These are phyloP conservation scores for Hura crepitans DNA, from an alignment of 441 rosid species.

Conservation along the genomic window DNA sequence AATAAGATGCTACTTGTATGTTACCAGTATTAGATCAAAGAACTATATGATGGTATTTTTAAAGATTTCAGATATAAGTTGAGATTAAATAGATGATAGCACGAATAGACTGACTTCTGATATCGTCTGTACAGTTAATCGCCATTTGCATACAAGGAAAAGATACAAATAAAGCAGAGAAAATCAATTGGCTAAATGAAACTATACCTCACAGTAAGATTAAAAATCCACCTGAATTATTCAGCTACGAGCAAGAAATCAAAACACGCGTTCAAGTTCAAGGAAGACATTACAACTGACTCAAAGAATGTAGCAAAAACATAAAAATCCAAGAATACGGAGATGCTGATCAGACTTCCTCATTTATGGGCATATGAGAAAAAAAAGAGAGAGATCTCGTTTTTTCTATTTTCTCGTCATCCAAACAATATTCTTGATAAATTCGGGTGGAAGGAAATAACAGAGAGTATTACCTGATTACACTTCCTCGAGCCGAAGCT, in stretches of 20 bases:
- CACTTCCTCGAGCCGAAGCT: no score
- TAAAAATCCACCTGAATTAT: neutral
- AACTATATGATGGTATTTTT: neutral
- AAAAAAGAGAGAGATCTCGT: no score
- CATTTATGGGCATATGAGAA: no score
- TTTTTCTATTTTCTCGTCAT: no score
- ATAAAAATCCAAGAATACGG: no score
- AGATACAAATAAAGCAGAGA: neutral
- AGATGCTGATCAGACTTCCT: no score
- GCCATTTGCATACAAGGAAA: neutral
- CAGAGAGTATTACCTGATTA: no score
- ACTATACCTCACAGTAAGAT: neutral
- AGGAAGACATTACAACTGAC: no score
- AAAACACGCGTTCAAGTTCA: neutral
- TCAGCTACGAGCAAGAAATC: neutral
- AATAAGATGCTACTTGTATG: neutral
- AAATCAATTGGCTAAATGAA: neutral
- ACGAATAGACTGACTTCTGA: neutral
- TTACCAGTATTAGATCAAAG: neutral
- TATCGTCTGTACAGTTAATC: neutral
- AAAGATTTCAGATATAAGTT: neutral
- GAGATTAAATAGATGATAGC: neutral
- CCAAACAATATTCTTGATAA: no score
- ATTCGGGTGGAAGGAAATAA: no score
- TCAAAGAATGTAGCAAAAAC: no score